Conservation (phyloP, 345 rosid species). For the Sonneratia alba region DNA sequence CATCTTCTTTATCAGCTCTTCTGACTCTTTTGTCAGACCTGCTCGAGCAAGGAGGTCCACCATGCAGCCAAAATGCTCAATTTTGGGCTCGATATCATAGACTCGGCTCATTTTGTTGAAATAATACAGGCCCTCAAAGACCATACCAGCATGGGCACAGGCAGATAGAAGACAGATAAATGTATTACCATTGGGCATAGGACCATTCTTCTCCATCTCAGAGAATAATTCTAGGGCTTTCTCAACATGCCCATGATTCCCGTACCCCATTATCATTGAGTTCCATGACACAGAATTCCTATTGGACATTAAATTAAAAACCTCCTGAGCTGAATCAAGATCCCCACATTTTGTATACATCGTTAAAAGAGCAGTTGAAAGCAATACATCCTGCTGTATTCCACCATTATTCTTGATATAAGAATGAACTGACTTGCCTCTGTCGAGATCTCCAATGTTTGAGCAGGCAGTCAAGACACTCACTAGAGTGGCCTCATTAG, state of each 20-base stretch:
- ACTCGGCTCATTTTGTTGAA: constrained; percentile 44
- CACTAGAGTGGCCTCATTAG: constrained; percentile 43
- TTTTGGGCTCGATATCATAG: constrained; percentile 38
- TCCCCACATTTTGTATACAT: constrained; percentile 29
- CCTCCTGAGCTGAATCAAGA: constrained; percentile 16
- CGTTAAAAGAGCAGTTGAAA: constrained; percentile 53
- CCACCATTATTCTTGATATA: constrained; percentile 22
- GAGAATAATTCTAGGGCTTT: constrained; percentile 37
- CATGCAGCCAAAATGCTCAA: constrained; percentile 56
- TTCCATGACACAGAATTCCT: constrained; percentile 26
- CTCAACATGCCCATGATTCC: constrained; percentile 29
- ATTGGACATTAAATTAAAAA: constrained; percentile 22
- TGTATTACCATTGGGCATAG: constrained; percentile 37
- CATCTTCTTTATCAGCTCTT: constrained; percentile 20
- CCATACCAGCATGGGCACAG: constrained; percentile 41
- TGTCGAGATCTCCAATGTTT: constrained; percentile 31
- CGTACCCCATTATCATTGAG: constrained; percentile 29
- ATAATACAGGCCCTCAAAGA: constrained; percentile 63
- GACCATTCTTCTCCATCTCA: constrained; percentile 39
- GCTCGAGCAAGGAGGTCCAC: constrained; percentile 40
- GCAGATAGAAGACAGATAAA: constrained; percentile 49
- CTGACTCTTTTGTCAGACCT: constrained; percentile 36
- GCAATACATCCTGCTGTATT: constrained; percentile 34
- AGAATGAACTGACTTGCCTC: constrained; percentile 41
- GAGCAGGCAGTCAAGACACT: constrained; percentile 55